phyloP scores from a whole-genome alignment of 1,284 basidiomycete genomes.

The Puccinia hordei region DNA sequence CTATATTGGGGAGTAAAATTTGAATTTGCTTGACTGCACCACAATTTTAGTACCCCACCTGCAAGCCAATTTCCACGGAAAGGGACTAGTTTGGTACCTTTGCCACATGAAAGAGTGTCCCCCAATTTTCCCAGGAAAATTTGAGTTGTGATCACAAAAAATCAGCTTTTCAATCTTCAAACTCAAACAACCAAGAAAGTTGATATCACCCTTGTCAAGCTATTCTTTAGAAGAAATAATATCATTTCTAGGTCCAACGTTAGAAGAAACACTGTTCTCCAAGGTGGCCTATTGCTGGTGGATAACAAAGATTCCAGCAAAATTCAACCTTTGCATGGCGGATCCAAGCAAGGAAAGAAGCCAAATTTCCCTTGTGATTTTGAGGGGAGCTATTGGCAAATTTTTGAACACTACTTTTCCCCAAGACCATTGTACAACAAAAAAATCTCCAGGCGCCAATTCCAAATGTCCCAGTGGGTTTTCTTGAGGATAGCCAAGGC shows the following conservation, averaged over 20 bases:
- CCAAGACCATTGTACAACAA: conserved; percentile 4
- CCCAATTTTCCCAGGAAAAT: too few relatives aligned
- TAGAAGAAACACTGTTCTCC: too few relatives aligned
- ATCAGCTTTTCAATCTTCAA: too few relatives aligned
- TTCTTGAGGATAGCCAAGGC: conserved; percentile 2
- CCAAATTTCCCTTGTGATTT: neutral
- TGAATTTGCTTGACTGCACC: neutral
- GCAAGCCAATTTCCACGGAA: neutral
- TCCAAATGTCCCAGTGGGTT: neutral
- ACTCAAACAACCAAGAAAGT: too few relatives aligned
- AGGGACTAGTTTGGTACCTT: too few relatives aligned
- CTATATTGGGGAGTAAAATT: neutral
- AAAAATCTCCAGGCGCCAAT: conserved; percentile 12
- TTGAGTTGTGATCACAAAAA: too few relatives aligned
- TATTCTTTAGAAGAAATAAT: neutral
- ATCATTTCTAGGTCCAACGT: neutral
- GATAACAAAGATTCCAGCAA: neutral
- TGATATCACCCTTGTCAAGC: neutral
- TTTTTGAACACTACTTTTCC: conserved; percentile 8
- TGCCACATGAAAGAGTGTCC: too few relatives aligned
- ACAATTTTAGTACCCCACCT: neutral
- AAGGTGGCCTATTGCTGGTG: neutral
- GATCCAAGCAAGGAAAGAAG: neutral
- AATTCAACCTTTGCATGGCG: neutral
- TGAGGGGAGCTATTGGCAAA: conserved; percentile 6